phyloP scores from a whole-genome alignment of 208 protist species.

The Porcisia hertigi region DNA sequence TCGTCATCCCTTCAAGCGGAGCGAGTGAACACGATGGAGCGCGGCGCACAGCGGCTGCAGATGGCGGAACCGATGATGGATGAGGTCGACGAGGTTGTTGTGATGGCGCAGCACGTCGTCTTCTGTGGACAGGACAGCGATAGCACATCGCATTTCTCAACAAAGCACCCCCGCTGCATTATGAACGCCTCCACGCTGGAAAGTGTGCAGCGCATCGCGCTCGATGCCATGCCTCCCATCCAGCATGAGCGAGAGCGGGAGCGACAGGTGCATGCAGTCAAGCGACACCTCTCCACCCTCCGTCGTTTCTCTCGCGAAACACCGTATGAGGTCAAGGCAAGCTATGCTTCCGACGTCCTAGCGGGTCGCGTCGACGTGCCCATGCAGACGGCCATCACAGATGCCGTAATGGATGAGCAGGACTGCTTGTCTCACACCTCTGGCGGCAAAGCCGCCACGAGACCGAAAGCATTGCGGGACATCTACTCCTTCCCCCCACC shows the following conservation, averaged over 20 bases:
- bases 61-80: constrained; percentile 6
- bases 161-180: constrained; percentile 49
- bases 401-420: constrained; percentile 12
- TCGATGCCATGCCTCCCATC: constrained; percentile 32
- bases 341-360: constrained; percentile 18
- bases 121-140: constrained; percentile 16
- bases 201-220: constrained; percentile 39
- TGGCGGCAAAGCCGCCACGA: not conserved
- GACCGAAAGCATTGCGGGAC: not conserved
- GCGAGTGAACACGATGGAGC: not conserved
- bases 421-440: not conserved
- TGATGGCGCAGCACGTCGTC: constrained; percentile 67
- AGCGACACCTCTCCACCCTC: constrained; percentile 32
- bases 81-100: constrained; percentile 25
- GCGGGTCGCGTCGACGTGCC: constrained; percentile 21
- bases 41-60: not conserved
- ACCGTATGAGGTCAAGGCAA: constrained; percentile 6
- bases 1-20: not conserved
- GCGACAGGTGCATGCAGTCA: constrained; percentile 34
- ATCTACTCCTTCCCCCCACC: not conserved
- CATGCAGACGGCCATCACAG: constrained; percentile 37
- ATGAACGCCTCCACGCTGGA: constrained; percentile 46
- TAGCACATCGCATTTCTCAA: constrained; percentile 28
- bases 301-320: constrained; percentile 28
- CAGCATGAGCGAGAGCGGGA: constrained; percentile 18